Percentiles rank a stretch among this genome's conserved stretches.
Evolutionary conservation across 108 stramenopile species (phyloP).

Genomic region (Nitzschia palea): DNA sequence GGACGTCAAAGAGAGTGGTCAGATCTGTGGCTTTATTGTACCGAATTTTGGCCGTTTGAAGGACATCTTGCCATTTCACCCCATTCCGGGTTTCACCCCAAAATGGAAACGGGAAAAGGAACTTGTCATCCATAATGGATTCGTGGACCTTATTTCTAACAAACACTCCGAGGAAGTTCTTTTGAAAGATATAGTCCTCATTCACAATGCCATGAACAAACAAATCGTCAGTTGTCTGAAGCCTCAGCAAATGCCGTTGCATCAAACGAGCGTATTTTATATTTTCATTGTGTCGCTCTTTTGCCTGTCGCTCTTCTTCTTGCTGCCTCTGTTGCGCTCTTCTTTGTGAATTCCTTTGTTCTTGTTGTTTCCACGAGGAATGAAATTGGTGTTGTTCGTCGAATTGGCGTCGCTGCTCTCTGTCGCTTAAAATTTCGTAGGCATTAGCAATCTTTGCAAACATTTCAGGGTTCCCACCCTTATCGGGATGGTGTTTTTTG

Average conservation of each 20-base stretch:
- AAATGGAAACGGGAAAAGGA: slow-evolving; percentile 46
- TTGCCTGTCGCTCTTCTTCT: slow-evolving; percentile 4
- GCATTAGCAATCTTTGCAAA: slow-evolving; percentile 80
- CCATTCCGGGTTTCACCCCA: slow-evolving; percentile 15
- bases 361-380: background rate
- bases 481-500: slow-evolving; percentile 92
- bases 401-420: slow-evolving; percentile 37
- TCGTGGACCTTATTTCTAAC: slow-evolving; percentile 21
- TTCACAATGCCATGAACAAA: background rate
- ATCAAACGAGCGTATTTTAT: background rate
- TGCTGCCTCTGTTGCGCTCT: background rate
- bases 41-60: slow-evolving; percentile 43
- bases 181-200: slow-evolving; percentile 4
- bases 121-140: slow-evolving; percentile 14
- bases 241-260: background rate
- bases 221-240: slow-evolving; percentile 2
- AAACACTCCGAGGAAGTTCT: slow-evolving; percentile 24
- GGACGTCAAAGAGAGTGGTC: slow-evolving; percentile 27
- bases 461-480: slow-evolving; percentile 24
- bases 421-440: slow-evolving; percentile 72
- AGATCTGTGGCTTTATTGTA: slow-evolving; percentile 35
- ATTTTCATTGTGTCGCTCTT: background rate
- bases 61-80: slow-evolving; percentile 34
- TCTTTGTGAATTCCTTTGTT: background rate
- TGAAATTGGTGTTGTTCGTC: slow-evolving; percentile 19